Evolutionary conservation across 371 early-diverging fungal species (phyloP).

Genomic region (Saksenaea oblongispora): DNA sequence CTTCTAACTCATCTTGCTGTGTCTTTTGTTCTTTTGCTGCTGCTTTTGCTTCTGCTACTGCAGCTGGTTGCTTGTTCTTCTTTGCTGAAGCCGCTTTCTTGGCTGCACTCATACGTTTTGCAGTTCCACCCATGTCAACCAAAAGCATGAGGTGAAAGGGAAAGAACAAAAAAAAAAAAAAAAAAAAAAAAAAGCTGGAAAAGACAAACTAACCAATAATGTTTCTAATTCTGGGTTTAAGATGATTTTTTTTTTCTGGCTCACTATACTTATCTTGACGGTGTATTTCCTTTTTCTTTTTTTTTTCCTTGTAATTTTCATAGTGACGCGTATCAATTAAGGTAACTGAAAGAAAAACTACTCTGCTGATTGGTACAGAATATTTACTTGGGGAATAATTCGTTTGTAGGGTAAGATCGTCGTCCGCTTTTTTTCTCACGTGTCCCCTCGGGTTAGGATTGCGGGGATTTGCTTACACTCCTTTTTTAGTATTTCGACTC

Average conservation of each 20-base stretch:
- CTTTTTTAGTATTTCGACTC: neutral
- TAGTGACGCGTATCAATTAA: neutral
- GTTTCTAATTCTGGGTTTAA: conserved; percentile 4
- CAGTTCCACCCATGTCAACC: conserved; percentile 17
- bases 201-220: neutral
- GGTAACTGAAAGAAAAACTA: neutral
- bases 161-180: neutral
- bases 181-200: neutral
- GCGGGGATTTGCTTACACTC: neutral
- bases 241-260: neutral
- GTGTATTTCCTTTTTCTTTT: neutral
- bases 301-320: neutral
- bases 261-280: neutral
- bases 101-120: conserved; percentile 10
- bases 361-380: neutral
- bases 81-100: conserved; percentile 9
- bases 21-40: conserved; percentile 31
- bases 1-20: conserved; percentile 47
- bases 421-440: conserved; percentile 1
- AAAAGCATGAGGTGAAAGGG: conserved; percentile 11
- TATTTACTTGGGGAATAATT: neutral
- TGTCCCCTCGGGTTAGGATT: neutral
- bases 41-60: conserved; percentile 26
- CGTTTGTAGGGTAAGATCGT: neutral
- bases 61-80: conserved; percentile 3